phyloP scores from a whole-genome alignment of 139 green algal species.

The Tetraselmis striata region DNA sequence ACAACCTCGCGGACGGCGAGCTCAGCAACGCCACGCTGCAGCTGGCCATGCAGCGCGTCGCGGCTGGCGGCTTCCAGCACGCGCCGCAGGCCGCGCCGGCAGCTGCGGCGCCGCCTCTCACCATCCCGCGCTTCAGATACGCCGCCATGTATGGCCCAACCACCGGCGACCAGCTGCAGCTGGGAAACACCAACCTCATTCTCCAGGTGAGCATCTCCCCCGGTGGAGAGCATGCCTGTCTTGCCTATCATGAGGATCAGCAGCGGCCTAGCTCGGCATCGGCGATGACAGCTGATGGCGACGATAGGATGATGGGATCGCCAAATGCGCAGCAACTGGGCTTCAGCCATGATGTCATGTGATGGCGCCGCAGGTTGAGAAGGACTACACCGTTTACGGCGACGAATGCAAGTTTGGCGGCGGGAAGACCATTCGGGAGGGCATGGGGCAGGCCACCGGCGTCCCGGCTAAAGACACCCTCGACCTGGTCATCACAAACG shows the following conservation, averaged over 20 bases:
- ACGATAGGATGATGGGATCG: too few species aligned
- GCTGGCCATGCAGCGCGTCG: slow-evolving; percentile 15
- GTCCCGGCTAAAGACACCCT: neutral
- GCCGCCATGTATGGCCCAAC: slow-evolving; percentile 37
- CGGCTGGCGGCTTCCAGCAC: slow-evolving; percentile 20
- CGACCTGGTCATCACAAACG: slow-evolving; percentile 42
- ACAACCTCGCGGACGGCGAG: slow-evolving; percentile 27
- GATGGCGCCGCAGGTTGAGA: slow-evolving; percentile 26
- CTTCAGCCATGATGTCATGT: too few species aligned
- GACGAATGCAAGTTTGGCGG: slow-evolving; percentile 49
- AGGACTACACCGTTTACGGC: slow-evolving; percentile 35
- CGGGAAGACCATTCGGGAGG: slow-evolving; percentile 42
- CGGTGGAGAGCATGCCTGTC: too few species aligned
- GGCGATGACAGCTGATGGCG: too few species aligned
- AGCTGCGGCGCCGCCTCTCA: neutral
- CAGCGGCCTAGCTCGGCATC: too few species aligned
- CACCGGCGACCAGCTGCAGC: slow-evolving; percentile 26
- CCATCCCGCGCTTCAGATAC: slow-evolving; percentile 23
- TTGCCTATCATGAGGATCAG: too few species aligned
- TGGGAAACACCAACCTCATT: slow-evolving; percentile 34
- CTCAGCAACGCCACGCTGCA: slow-evolving; percentile 8
- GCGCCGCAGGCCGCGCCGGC: slow-evolving; percentile 4
- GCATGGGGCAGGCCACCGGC: slow-evolving; percentile 32
- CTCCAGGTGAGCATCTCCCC: neutral
- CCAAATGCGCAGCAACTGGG: too few species aligned